A percentile compares a stretch with the other conserved stretches of the same genome.
These are phyloP conservation scores for Hippophae rhamnoides DNA, from an alignment of 306 rosid genomes.

Conservation along the genomic window DNA sequence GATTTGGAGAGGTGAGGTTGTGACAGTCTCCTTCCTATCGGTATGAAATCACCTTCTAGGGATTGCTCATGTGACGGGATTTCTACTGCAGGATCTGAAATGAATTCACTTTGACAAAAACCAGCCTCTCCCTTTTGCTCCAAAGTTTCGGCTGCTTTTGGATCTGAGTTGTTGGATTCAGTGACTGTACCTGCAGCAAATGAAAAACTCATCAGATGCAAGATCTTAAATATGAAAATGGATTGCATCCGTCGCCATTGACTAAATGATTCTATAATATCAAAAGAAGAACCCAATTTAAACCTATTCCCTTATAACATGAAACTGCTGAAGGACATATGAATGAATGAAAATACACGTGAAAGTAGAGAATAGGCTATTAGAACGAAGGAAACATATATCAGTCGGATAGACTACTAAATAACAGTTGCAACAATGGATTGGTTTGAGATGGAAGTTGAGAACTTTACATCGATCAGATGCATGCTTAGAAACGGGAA, in stretches of 20 bases:
- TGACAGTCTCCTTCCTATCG: slow-evolving; percentile 17
- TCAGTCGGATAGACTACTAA: not conserved
- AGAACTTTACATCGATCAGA: slow-evolving; percentile 29
- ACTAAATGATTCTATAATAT: not conserved
- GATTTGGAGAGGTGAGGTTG: slow-evolving; percentile 18
- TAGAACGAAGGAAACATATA: too few relatives aligned
- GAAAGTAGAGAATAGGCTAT: too few relatives aligned
- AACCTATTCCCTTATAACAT: not conserved
- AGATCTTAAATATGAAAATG: slow-evolving; percentile 8
- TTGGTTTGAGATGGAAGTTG: slow-evolving; percentile 2
- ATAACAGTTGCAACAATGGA: not conserved
- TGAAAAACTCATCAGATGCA: slow-evolving; percentile 15
- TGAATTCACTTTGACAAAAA: slow-evolving; percentile 16
- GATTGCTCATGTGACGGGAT: slow-evolving; percentile 18
- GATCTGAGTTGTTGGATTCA: slow-evolving; percentile 23
- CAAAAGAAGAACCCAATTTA: not conserved
- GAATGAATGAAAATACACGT: not conserved
- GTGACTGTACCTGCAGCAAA: slow-evolving; percentile 18
- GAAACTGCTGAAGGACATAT: not conserved
- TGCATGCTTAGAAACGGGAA: slow-evolving; percentile 11
- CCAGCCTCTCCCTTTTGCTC: slow-evolving; percentile 28
- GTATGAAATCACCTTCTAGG: slow-evolving; percentile 18
- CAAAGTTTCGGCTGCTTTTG: slow-evolving; percentile 11
- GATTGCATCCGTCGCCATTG: not conserved
- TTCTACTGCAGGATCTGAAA: slow-evolving; percentile 20